phyloP scores from a whole-genome alignment of 2,329 filamentous ascomycete genomes.

The Ophiocordyceps australis region DNA sequence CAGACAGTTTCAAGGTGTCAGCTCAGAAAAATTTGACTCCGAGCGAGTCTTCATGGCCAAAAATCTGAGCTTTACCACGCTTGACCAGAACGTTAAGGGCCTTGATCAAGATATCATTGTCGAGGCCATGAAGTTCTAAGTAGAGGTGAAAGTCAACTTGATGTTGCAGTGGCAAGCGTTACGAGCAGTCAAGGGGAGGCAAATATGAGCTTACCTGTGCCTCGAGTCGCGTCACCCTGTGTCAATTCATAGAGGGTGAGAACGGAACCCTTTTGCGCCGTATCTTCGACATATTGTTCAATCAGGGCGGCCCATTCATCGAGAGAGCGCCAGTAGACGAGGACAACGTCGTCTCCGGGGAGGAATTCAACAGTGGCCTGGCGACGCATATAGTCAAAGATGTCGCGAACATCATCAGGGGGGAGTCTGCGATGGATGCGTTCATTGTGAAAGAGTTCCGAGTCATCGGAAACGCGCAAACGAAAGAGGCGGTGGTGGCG shows the following conservation, averaged over 20 bases:
- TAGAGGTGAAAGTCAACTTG: too few species aligned
- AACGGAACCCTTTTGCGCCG: constrained; percentile 75
- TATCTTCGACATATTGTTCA: constrained; percentile 69
- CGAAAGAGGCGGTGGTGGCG: constrained; percentile 59
- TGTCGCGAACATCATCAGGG: constrained; percentile 32
- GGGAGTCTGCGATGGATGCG: constrained; percentile 30
- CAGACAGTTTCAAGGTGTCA: too few species aligned
- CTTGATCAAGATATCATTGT: constrained; percentile 62
- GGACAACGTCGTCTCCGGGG: constrained; percentile 29
- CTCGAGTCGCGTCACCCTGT: constrained; percentile 64
- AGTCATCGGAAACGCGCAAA: constrained; percentile 44
- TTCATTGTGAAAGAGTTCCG: constrained; percentile 38
- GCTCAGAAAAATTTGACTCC: constrained; percentile 97
- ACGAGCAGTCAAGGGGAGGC: too few species aligned
- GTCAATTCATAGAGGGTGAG: constrained; percentile 84
- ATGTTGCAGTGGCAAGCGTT: too few species aligned
- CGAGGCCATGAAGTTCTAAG: constrained; percentile 74
- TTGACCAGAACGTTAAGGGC: constrained; percentile 71
- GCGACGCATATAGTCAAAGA: constrained; percentile 39
- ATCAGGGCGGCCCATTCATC: constrained; percentile 80
- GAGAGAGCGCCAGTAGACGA: constrained; percentile 70
- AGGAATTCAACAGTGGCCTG: constrained; percentile 53
- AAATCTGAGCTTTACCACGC: constrained; percentile 81
- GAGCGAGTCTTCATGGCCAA: constrained; percentile 71
- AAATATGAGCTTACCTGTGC: constrained; percentile 49